Percentiles rank a stretch among this genome's conserved stretches.
Evolutionary conservation across 2,329 filamentous ascomycete genomes (phyloP).

Genomic region (Coleophoma eucalyptorum): DNA sequence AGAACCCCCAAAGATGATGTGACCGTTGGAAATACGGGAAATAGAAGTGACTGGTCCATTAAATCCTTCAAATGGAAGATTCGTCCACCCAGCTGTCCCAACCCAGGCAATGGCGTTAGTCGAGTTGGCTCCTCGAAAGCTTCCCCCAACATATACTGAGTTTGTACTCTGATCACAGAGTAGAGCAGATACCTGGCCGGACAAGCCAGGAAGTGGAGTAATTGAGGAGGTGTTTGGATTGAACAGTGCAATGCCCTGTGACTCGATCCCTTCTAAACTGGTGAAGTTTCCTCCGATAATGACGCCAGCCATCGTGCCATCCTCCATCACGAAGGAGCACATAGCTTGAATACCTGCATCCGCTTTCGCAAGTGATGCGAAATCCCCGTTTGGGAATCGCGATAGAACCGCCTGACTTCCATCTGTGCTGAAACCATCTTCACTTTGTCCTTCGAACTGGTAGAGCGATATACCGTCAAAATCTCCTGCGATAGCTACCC

Average conservation of each 20-base stretch:
- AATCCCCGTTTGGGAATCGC: slow-evolving; percentile 79
- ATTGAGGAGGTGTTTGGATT: slow-evolving; percentile 68
- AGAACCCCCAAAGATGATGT: slow-evolving; percentile 86
- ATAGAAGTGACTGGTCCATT: slow-evolving; percentile 91
- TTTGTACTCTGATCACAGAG: slow-evolving; percentile 74
- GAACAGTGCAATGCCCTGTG: slow-evolving; percentile 77
- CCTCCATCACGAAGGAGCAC: slow-evolving; percentile 69
- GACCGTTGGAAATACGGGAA: slow-evolving; percentile 70
- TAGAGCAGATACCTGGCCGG: slow-evolving; percentile 77
- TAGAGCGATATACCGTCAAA: slow-evolving; percentile 91
- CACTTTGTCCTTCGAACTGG: slow-evolving; percentile 75
- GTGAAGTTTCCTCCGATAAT: slow-evolving; percentile 96
- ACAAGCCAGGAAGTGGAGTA: slow-evolving; percentile 73
- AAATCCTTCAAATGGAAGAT: slow-evolving; percentile 88
- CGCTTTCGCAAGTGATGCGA: slow-evolving; percentile 68
- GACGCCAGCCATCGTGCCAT: slow-evolving; percentile 68
- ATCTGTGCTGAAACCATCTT: slow-evolving; percentile 64
- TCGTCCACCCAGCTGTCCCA: slow-evolving; percentile 64
- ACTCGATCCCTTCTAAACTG: slow-evolving; percentile 72
- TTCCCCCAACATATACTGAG: slow-evolving; percentile 88
- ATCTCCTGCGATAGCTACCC: slow-evolving; percentile 81
- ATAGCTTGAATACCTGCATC: slow-evolving; percentile 86
- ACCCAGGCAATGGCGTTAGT: slow-evolving; percentile 88
- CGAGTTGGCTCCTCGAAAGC: slow-evolving; percentile 75
- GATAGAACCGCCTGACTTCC: slow-evolving; percentile 79